Evolutionary conservation across 2,329 filamentous ascomycete species (phyloP).

Genomic region (Botrytis sinoallii): DNA sequence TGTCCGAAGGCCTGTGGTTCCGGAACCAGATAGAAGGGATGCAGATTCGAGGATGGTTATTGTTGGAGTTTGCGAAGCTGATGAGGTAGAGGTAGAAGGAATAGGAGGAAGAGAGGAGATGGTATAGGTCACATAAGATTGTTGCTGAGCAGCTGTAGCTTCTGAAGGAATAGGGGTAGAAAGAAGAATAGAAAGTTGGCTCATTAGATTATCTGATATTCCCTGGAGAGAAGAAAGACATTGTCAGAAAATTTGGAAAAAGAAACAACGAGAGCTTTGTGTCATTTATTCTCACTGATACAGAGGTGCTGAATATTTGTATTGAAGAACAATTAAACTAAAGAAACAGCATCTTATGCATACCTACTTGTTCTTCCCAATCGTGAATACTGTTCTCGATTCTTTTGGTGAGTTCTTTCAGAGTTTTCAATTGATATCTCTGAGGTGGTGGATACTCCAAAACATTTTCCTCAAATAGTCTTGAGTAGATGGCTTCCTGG

Average conservation of each 20-base stretch:
- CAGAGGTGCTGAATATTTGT: background rate
- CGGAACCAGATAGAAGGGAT: conserved; percentile 64
- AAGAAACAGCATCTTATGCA: conserved; percentile 22
- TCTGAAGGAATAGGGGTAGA: conserved; percentile 62
- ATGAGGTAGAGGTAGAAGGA: background rate
- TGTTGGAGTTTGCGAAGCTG: conserved; percentile 23
- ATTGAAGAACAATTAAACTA: conserved; percentile 16
- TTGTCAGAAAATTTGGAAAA: conserved; percentile 27
- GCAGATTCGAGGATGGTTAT: conserved; percentile 69
- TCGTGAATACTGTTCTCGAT: conserved; percentile 75
- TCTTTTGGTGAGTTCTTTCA: conserved; percentile 68
- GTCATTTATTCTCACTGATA: background rate
- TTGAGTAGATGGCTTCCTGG: conserved; percentile 64
- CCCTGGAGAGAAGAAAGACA: conserved; percentile 53
- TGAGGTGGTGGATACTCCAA: conserved; percentile 59
- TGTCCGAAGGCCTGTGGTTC: conserved; percentile 73
- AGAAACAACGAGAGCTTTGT: background rate
- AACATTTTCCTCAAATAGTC: conserved; percentile 61
- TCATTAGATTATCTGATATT: conserved; percentile 78
- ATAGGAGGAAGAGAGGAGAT: conserved; percentile 25
- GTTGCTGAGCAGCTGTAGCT: conserved; percentile 63
- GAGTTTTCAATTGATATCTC: conserved; percentile 65
- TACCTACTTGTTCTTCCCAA: conserved; percentile 82
- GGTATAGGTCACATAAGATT: conserved; percentile 71
- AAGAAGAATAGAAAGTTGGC: conserved; percentile 62